Evolutionary conservation across 176 grass and related monocot genomes (phyloP).

Genomic region (Puccinellia tenuiflora): DNA sequence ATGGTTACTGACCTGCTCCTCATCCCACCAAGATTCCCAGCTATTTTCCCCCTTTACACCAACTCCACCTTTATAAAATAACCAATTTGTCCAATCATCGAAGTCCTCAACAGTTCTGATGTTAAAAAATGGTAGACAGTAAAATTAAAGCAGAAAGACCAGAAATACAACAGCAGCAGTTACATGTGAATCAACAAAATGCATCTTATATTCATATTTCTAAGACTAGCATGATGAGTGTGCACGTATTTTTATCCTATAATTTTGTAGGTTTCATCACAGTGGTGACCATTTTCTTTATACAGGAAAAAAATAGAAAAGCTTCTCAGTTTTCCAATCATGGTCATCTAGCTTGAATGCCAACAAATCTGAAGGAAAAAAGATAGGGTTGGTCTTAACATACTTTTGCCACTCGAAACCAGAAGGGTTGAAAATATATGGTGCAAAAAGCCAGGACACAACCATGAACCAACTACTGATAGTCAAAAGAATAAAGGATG

Average conservation of each 20-base stretch:
- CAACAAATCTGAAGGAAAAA: background rate
- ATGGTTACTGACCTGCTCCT: conserved; percentile 62
- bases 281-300: background rate
- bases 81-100: conserved; percentile 92
- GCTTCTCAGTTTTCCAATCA: background rate
- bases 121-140: background rate
- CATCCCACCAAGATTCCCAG: conserved; percentile 98
- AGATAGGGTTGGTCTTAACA: conserved; percentile 15
- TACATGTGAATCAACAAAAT: background rate
- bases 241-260: background rate
- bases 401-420: conserved; percentile 99
- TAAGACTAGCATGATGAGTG: background rate
- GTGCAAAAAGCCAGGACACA: conserved; percentile 91
- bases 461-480: conserved; percentile 94
- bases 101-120: conserved; percentile 91
- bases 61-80: conserved; percentile 96
- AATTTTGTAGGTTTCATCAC: conserved; percentile 1
- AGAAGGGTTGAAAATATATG: conserved; percentile 99
- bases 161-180: background rate
- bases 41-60: conserved; percentile 89
- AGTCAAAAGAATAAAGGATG: conserved; percentile 87
- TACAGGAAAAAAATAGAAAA: background rate
- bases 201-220: conserved; percentile 1
- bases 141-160: background rate
- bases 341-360: background rate